A percentile compares a stretch with the other conserved stretches of the same genome.
These are phyloP conservation scores for Clohesyomyces aquaticus DNA, from an alignment of 495 filamentous ascomycete species.

Conservation along the genomic window DNA sequence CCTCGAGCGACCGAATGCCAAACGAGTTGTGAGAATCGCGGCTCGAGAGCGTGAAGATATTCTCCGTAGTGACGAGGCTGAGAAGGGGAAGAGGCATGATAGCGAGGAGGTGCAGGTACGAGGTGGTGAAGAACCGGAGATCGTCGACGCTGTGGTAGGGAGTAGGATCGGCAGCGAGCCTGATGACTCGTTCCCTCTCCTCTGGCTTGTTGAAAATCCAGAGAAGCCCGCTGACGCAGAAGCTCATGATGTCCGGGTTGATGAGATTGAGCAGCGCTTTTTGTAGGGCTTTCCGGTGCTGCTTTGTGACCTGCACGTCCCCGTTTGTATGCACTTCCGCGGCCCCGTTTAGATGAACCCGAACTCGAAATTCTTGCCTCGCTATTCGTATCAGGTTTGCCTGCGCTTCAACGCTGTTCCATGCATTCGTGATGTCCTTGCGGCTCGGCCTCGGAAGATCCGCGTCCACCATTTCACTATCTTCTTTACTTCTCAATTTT, in stretches of 20 bases:
- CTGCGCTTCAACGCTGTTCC: conserved; percentile 19
- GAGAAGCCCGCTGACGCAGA: conserved; percentile 42
- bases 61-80: conserved; percentile 32
- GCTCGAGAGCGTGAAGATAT: conserved; percentile 32
- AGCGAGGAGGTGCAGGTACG: conserved; percentile 44
- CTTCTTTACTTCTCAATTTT: conserved; percentile 22
- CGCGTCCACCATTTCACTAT: conserved; percentile 33
- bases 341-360: not conserved
- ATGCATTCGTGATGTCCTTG: conserved; percentile 28
- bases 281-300: conserved; percentile 23
- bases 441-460: conserved; percentile 24
- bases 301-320: conserved; percentile 25
- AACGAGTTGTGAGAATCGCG: conserved; percentile 47
- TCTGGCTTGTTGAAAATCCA: conserved; percentile 19
- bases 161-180: conserved; percentile 34
- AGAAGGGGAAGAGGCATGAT: conserved; percentile 39
- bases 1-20: conserved; percentile 44
- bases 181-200: conserved; percentile 19
- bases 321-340: not conserved
- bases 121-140: conserved; percentile 38
- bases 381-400: conserved; percentile 32
- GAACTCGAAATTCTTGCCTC: conserved; percentile 12
- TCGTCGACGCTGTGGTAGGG: conserved; percentile 42
- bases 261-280: conserved; percentile 29
- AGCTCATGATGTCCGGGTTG: conserved; percentile 39